Evolutionary conservation across 2,329 filamentous ascomycete genomes (phyloP), one percentile per base, ranked within the genome.

Genomic region (Tolypocladium album): DNA sequence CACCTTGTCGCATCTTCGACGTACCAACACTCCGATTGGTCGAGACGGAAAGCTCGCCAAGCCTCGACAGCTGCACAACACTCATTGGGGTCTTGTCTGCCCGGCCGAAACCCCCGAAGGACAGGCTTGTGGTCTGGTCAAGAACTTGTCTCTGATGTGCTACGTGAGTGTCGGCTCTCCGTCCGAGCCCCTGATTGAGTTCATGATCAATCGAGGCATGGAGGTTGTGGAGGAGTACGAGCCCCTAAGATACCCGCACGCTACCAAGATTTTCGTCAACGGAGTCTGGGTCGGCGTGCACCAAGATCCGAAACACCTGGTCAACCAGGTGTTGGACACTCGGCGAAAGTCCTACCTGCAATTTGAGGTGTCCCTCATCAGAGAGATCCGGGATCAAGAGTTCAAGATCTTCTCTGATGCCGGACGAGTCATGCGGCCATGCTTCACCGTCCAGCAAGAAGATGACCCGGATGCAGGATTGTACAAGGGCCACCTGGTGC

Each of bases 401-500:
- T 97, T 99, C 82, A 96, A 96, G 76, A 93, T 99, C 67, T 97
- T 97, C 74, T 97, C 93, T 3, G 94, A 99, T 73, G 93, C 93
- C 50, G 94, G 94, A 36, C 88, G 94, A 74, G 92, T 99, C 59
- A 96, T 94, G 80, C 85, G 94, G 64, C 94, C 94, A 0, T 79
- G 97, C 6, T 97, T 96, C 71, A 92, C 96, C 13, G 89, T 99
- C 43, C 91, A 97, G 67, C 94, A 93, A 68, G 88, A 96, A 60
- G 86, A 88, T 60, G 90, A 90, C 64, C 76, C 82, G 7, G 90
- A 90, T 63, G 84, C 72, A 2, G 77, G 76, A 3, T 70, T 77
- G 17, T 69, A 74, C 39, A 80, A 87, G 70, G 92, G 91, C 58
- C 86, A 86, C 36, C 79, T 99, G 47, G 86, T 92, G 13, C 79